phyloP scores from a whole-genome alignment of 768 basidiomycete genomes.

The Lentinula lateritia region DNA sequence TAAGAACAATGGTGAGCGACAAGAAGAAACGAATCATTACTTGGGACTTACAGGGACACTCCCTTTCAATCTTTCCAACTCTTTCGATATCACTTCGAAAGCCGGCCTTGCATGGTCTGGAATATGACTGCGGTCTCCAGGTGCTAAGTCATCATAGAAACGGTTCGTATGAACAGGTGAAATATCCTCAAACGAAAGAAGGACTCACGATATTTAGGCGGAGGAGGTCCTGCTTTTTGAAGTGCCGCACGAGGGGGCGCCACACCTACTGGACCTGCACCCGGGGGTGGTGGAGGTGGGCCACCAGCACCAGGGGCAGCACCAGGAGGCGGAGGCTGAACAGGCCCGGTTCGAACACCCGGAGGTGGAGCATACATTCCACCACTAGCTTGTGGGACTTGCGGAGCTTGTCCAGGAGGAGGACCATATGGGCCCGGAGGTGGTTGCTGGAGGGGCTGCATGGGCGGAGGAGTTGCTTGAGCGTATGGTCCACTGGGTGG shows the following conservation, averaged over 20 bases:
- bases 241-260: slow-evolving; percentile 18
- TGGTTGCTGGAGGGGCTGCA: slow-evolving; percentile 10
- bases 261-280: slow-evolving; percentile 7
- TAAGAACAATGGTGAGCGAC: neutral
- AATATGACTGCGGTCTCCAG: slow-evolving; percentile 91
- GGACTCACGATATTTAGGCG: slow-evolving; percentile 41
- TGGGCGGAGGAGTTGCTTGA: slow-evolving; percentile 39
- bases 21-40: too few relatives aligned
- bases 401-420: slow-evolving; percentile 24
- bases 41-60: slow-evolving; percentile 58
- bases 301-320: slow-evolving; percentile 27
- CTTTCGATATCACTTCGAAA: slow-evolving; percentile 58
- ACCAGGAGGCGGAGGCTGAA: slow-evolving; percentile 20
- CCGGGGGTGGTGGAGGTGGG: slow-evolving; percentile 14
- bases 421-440: slow-evolving; percentile 22
- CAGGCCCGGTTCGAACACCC: slow-evolving; percentile 9
- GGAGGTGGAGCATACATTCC: slow-evolving; percentile 33
- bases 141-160: slow-evolving; percentile 41
- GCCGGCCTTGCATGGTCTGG: slow-evolving; percentile 63
- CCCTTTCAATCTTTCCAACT: slow-evolving; percentile 66
- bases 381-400: slow-evolving; percentile 13
- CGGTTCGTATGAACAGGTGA: neutral
- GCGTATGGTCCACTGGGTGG: slow-evolving; percentile 29
- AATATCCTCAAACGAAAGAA: slow-evolving; percentile 4
- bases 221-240: slow-evolving; percentile 23